A percentile compares a stretch with the other conserved stretches of the same genome.
phyloP scores from a whole-genome alignment of 352 stramenopile genomes.

The Thalassiosira ordinaria region DNA sequence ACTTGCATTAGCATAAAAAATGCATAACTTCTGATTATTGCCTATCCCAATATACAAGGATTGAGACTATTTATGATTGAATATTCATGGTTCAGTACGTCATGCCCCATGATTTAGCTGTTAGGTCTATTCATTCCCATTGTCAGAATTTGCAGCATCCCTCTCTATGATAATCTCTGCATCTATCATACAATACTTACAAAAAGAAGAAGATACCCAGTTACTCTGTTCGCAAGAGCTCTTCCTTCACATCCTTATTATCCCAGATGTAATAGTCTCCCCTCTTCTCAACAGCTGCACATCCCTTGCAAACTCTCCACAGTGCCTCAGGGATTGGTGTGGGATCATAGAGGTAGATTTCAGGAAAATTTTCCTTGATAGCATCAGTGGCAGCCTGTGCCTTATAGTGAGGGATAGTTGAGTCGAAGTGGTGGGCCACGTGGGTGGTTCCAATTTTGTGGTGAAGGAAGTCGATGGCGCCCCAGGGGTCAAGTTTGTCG shows the following conservation, averaged over 20 bases:
- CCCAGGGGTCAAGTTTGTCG: constrained; percentile 84
- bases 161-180: constrained; percentile 4
- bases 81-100: no score
- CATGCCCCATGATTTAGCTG: no score
- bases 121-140: no score
- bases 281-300: constrained; percentile 93
- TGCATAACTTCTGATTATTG: no score
- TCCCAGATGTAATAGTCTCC: constrained; percentile 88
- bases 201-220: background rate
- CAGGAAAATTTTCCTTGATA: constrained; percentile 92
- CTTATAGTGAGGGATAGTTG: constrained; percentile 96
- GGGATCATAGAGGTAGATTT: constrained; percentile 94
- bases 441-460: constrained; percentile 97
- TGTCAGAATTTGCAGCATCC: no score
- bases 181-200: background rate
- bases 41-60: no score
- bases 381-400: constrained; percentile 94
- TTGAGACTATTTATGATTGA: no score
- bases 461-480: constrained; percentile 92
- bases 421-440: constrained; percentile 95
- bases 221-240: constrained; percentile 29
- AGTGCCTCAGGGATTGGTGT: constrained; percentile 91
- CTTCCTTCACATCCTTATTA: constrained; percentile 71
- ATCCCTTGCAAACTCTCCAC: constrained; percentile 92
- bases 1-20: no score